A percentile compares a stretch with the other conserved stretches of the same genome.
These are phyloP conservation scores for Pseudocercospora cruenta DNA, from an alignment of 2,329 filamentous ascomycete species.

Conservation along the genomic window DNA sequence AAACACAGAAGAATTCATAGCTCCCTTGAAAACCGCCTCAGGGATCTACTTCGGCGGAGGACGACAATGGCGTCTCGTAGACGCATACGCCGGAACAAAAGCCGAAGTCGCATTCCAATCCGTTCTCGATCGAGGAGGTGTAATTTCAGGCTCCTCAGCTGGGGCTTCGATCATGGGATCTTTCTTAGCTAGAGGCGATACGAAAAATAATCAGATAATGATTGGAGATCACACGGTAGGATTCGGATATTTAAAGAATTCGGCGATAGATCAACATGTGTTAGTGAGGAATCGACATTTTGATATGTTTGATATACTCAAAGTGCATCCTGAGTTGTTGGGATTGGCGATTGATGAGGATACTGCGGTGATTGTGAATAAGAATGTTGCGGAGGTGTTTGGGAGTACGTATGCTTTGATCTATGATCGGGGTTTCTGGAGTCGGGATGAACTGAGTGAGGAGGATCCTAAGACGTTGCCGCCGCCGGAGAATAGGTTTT, in stretches of 20 bases:
- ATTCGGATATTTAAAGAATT: constrained; percentile 29
- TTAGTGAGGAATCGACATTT: constrained; percentile 30
- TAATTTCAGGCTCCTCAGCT: constrained; percentile 27
- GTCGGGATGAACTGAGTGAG: constrained; percentile 11
- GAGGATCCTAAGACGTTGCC: constrained; percentile 28
- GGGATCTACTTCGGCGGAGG: constrained; percentile 32
- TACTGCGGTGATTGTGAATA: constrained; percentile 27
- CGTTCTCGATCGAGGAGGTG: constrained; percentile 29
- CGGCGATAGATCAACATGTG: constrained; percentile 31
- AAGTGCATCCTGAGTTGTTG: constrained; percentile 25
- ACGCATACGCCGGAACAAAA: constrained; percentile 30
- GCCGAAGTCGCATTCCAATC: constrained; percentile 25
- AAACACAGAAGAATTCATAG: constrained; percentile 29
- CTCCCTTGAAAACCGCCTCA: constrained; percentile 21
- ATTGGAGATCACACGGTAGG: constrained; percentile 30
- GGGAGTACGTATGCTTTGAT: constrained; percentile 28
- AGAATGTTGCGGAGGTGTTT: constrained; percentile 27
- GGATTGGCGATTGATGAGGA: constrained; percentile 29
- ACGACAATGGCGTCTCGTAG: constrained; percentile 31
- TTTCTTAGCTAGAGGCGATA: constrained; percentile 31
- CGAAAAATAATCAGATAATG: constrained; percentile 28
- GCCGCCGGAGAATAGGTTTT: constrained; percentile 23
- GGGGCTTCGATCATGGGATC: constrained; percentile 30
- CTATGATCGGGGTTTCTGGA: constrained; percentile 28
- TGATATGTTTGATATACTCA: constrained; percentile 27